Conservation (phyloP, 306 rosid genomes). For the Luffa acutangula region DNA sequence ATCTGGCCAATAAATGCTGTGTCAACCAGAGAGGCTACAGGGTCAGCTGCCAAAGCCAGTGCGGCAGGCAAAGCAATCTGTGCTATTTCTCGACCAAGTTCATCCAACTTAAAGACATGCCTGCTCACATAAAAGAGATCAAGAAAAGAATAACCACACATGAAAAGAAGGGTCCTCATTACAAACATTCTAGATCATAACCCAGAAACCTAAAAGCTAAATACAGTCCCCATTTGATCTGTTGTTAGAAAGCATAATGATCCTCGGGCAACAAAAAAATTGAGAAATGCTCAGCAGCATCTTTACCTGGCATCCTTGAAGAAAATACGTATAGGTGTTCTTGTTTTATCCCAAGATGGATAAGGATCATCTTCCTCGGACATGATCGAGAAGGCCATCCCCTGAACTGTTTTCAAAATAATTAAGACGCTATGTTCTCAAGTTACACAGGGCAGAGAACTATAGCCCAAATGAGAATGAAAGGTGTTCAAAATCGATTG, state of each 20-base stretch:
- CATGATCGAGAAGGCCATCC: constrained; percentile 26
- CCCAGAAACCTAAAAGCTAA: neutral
- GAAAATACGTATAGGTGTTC: constrained; percentile 36
- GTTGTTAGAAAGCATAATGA: neutral
- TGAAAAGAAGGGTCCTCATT: neutral
- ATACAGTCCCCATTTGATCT: neutral
- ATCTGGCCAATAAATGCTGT: constrained; percentile 92
- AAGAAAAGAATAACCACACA: neutral
- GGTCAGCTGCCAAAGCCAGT: constrained; percentile 86
- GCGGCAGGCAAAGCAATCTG: constrained; percentile 88
- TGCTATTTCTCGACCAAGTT: constrained; percentile 68
- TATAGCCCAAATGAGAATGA: neutral
- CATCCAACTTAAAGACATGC: constrained; percentile 33
- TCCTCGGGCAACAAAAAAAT: neutral
- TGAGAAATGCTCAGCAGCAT: neutral
- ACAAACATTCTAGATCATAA: neutral
- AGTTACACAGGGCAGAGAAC: neutral
- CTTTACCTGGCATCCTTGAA: constrained; percentile 61
- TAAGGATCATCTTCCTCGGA: constrained; percentile 33
- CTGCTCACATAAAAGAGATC: constrained; percentile 14
- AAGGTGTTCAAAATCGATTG: neutral
- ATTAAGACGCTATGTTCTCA: neutral
- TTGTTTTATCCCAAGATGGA: constrained; percentile 35
- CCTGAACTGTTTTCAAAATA: neutral
- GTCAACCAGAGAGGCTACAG: constrained; percentile 83